Conservation (phyloP, 176 grass and related monocot species). For the Musa schizocarpa region DNA sequence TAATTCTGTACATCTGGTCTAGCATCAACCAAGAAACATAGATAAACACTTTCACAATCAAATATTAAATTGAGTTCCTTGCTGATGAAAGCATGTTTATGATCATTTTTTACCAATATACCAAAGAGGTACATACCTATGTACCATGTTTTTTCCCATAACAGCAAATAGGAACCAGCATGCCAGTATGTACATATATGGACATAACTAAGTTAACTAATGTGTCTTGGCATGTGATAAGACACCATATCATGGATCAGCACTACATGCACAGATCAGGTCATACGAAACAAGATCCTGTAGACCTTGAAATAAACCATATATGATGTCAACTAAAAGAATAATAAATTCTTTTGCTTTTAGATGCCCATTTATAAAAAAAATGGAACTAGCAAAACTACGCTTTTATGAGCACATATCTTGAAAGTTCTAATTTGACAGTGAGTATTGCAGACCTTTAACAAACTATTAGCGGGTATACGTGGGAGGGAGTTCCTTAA, state of each 20-base stretch:
- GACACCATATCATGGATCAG: not conserved
- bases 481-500: slow-evolving; percentile 41
- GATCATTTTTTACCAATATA: no score
- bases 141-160: no score
- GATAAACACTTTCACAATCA: no score
- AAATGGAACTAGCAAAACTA: not conserved
- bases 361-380: not conserved
- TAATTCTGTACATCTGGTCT: no score
- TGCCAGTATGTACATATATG: not conserved
- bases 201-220: not conserved
- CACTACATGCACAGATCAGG: no score
- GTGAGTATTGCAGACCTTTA: slow-evolving; percentile 41
- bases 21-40: no score
- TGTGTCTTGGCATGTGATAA: not conserved
- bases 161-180: not conserved
- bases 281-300: no score
- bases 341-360: not conserved
- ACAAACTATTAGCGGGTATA: slow-evolving; percentile 83
- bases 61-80: no score
- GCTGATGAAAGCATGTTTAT: no score
- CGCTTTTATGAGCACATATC: not conserved
- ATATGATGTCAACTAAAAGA: not conserved
- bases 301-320: not conserved
- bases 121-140: no score
- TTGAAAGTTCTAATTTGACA: not conserved